Conservation (phyloP, 2,329 filamentous ascomycete genomes). For the Monosporascus sp. region DNA sequence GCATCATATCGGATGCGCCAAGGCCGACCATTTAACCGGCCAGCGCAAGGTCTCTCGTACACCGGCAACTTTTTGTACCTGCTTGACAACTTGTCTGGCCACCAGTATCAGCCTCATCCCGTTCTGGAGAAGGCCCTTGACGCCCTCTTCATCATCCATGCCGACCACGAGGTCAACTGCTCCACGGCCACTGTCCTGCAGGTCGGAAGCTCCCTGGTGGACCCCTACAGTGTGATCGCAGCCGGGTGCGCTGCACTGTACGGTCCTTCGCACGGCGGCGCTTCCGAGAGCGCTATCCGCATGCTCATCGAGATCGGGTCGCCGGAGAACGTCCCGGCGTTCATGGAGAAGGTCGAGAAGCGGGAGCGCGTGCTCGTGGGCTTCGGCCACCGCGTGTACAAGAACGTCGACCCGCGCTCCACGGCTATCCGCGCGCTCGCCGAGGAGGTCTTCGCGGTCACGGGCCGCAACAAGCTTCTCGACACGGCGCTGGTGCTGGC, state of each 20-base stretch:
- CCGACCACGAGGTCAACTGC: conserved; percentile 55
- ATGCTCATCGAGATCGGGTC: conserved; percentile 47
- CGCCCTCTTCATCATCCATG: conserved; percentile 49
- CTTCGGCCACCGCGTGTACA: conserved; percentile 51
- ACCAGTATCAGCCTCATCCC: conserved; percentile 42
- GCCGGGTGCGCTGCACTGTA: conserved; percentile 48
- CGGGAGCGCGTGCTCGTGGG: conserved; percentile 48
- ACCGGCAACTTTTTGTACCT: conserved; percentile 51
- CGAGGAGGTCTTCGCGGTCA: conserved; percentile 44
- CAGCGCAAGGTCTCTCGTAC: conserved; percentile 42
- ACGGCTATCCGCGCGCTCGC: conserved; percentile 44
- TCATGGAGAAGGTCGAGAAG: conserved; percentile 44
- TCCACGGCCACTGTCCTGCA: conserved; percentile 51
- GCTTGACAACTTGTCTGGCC: conserved; percentile 43
- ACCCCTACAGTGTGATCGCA: conserved; percentile 48
- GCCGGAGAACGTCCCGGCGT: conserved; percentile 43
- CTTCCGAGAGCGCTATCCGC: conserved; percentile 50
- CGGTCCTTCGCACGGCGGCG: conserved; percentile 54
- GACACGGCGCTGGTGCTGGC: conserved; percentile 42
- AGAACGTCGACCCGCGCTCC: conserved; percentile 47
- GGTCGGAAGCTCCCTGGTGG: conserved; percentile 50
- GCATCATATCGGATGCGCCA: conserved; percentile 48
- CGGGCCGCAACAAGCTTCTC: conserved; percentile 44
- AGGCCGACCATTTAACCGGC: conserved; percentile 44
- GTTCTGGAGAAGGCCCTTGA: conserved; percentile 46